Evolutionary conservation across 306 rosid genomes (phyloP).

Genomic region (Prunus davidiana): DNA sequence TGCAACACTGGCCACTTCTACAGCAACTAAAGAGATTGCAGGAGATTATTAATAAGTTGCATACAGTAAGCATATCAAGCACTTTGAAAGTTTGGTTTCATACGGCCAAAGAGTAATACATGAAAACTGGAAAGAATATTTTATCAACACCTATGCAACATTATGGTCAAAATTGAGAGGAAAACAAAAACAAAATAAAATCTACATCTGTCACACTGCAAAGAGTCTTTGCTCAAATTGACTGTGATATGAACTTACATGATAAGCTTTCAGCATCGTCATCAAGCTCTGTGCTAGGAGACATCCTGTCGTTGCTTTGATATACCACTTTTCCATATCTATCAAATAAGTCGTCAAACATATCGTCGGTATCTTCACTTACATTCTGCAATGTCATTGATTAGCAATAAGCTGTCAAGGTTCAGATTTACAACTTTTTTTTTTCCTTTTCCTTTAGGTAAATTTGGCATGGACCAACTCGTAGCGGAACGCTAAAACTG

Average conservation of each 20-base stretch:
- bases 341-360: slow-evolving; percentile 79
- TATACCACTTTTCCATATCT: slow-evolving; percentile 84
- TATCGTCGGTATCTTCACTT: slow-evolving; percentile 69
- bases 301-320: slow-evolving; percentile 56
- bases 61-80: neutral
- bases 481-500: too few relatives aligned
- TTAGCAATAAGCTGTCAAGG: neutral
- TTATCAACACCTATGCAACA: neutral
- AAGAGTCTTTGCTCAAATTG: neutral
- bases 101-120: neutral
- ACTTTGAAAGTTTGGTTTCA: slow-evolving; percentile 16
- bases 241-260: slow-evolving; percentile 48
- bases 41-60: slow-evolving; percentile 1
- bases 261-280: slow-evolving; percentile 94
- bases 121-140: neutral
- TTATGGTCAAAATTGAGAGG: neutral
- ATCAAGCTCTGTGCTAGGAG: slow-evolving; percentile 68
- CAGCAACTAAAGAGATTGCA: slow-evolving; percentile 66
- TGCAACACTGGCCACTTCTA: slow-evolving; percentile 82
- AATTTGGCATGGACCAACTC: too few relatives aligned
- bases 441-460: too few relatives aligned
- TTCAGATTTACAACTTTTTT: neutral
- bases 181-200: neutral
- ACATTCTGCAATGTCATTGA: slow-evolving; percentile 55
- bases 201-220: neutral